Evolutionary conservation across 768 basidiomycete species (phyloP).

Genomic region (Lactarius vividus): DNA sequence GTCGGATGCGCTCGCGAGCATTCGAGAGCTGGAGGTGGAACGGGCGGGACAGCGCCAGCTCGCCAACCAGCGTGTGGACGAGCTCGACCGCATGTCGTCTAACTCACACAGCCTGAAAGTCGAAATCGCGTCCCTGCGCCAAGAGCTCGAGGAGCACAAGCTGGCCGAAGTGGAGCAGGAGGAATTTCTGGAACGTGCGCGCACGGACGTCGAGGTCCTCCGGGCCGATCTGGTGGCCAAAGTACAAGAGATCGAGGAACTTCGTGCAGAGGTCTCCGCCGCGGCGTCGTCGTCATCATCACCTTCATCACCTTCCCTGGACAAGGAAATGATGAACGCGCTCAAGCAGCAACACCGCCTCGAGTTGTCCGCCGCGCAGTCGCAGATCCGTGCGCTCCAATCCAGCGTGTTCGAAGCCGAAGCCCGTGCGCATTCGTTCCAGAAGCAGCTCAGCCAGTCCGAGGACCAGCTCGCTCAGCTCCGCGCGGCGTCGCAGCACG

Average conservation of each 20-base stretch:
- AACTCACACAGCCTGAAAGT: constrained; percentile 48
- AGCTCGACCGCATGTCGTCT: constrained; percentile 53
- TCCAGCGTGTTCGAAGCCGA: constrained; percentile 71
- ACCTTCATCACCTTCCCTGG: constrained; percentile 46
- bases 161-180: constrained; percentile 57
- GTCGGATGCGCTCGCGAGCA: constrained; percentile 48
- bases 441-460: constrained; percentile 61
- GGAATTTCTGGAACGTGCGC: constrained; percentile 59
- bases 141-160: constrained; percentile 50
- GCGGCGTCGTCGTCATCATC: constrained; percentile 34
- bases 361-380: constrained; percentile 77
- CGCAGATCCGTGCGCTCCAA: constrained; percentile 76
- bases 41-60: constrained; percentile 58
- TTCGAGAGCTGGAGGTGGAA: constrained; percentile 62
- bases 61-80: constrained; percentile 51
- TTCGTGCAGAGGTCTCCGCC: constrained; percentile 48
- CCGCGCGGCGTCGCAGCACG: constrained; percentile 45
- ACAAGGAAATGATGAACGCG: constrained; percentile 71
- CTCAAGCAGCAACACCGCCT: constrained; percentile 73
- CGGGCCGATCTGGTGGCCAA: constrained; percentile 57
- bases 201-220: constrained; percentile 69
- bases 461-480: constrained; percentile 62
- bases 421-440: constrained; percentile 59
- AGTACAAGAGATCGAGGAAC: constrained; percentile 64
- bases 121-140: constrained; percentile 51